These are phyloP conservation scores for Ophiostoma novo-ulmi DNA, from an alignment of 2,329 filamentous ascomycete genomes.

Conservation along the genomic window DNA sequence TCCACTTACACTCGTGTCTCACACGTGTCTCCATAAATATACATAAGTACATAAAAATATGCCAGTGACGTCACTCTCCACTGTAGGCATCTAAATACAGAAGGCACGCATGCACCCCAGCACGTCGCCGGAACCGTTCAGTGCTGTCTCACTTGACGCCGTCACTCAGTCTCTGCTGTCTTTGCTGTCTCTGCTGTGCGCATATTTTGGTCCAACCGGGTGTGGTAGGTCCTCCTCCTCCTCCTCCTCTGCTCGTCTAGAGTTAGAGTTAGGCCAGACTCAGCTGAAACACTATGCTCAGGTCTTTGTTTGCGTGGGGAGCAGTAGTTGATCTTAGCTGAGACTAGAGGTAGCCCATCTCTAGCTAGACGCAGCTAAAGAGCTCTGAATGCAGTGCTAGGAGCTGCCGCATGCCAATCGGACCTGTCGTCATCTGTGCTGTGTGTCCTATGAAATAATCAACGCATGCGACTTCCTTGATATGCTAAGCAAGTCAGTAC, in stretches of 20 bases:
- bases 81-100: not conserved
- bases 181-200: not conserved
- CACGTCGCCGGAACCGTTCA: not conserved
- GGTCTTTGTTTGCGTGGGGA: too few species aligned
- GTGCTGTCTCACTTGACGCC: not conserved
- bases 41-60: not conserved
- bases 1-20: conserved; percentile 5
- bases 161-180: not conserved
- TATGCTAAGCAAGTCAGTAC: not conserved
- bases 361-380: too few species aligned
- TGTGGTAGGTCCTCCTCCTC: not conserved
- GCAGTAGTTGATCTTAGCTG: too few species aligned
- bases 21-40: not conserved
- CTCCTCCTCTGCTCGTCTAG: not conserved
- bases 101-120: not conserved
- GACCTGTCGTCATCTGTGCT: not conserved
- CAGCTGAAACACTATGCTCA: too few species aligned
- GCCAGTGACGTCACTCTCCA: conserved; percentile 10
- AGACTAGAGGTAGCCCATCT: too few species aligned
- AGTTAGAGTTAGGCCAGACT: too few species aligned
- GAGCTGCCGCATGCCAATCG: not conserved
- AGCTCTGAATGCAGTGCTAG: not conserved
- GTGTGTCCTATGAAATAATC: conserved; percentile 1
- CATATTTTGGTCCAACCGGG: not conserved
- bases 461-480: not conserved